These are phyloP conservation scores for Erythrophleum ivorense DNA, from an alignment of 331 rosid species.

Conservation along the genomic window DNA sequence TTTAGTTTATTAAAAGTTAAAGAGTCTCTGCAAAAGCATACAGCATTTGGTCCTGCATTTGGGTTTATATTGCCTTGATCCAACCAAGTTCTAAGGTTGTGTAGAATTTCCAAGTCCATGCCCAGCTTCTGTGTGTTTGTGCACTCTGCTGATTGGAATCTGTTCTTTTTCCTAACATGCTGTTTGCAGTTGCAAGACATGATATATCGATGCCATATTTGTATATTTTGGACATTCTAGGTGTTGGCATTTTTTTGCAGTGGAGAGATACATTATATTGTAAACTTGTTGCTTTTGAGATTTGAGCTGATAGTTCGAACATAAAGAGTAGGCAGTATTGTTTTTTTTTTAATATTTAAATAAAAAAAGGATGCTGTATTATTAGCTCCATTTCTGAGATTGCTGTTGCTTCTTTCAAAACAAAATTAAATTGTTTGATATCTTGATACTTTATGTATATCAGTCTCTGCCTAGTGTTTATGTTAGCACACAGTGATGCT, in stretches of 20 bases:
- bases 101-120: background rate
- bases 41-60: background rate
- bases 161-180: background rate
- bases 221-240: background rate
- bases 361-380: background rate
- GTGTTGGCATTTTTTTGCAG: background rate
- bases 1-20: background rate
- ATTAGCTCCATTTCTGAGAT: background rate
- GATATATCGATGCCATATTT: background rate
- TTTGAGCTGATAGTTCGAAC: background rate
- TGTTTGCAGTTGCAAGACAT: background rate
- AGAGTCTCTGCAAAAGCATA: background rate
- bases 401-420: background rate
- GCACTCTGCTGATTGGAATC: background rate
- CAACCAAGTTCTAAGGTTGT: background rate
- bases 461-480: background rate
- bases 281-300: background rate
- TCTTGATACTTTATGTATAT: background rate
- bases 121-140: background rate
- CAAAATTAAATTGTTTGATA: slow-evolving; percentile 22
- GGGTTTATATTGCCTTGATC: background rate
- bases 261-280: background rate
- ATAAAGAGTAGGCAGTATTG: background rate
- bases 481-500: background rate
- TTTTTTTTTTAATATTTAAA: background rate